Base-by-base conservation (phyloP, 176 grass and related monocot species). In the Carex scoparia region DNA sequence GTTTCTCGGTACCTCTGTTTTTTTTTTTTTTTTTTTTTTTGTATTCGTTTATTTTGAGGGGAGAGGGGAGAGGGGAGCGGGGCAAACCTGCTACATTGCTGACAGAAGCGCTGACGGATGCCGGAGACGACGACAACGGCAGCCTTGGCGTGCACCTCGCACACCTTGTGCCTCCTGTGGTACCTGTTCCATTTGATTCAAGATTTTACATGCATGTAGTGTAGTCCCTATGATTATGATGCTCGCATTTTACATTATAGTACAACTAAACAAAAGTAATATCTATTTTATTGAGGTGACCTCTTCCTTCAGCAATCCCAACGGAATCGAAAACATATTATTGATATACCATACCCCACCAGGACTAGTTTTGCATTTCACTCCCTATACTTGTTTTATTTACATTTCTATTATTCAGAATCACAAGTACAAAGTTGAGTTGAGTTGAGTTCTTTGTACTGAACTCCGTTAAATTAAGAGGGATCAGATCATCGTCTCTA, bases 81-180 rank as follows among this genome's bases (percentile, higher is more conserved):
- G 72, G 46, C 19, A 68, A 74, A 98, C 95, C 95, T 86, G 91
- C 95, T 98, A 90, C 95, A 98, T 95, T 98, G 95, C 88, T 98
- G 95, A 86, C 95, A 98, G 89, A 98, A 98, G 89, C 95, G 89
- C 86, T 98, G 95, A 61, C 89, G 95, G 40, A 93, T 87, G n/a
- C 95, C 95, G 27, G 89, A 87, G 76, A 95, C 93, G 87, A 95
- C 53, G 23, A 95, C 95, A 46, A 92, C 91, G 54, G 86, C 60
- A 2, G 91, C 89, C 85, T 95, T 98, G 27, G 89, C 80, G 82
- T 98, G 95, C 38, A 83, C 37, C 88, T 93, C 93, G 75, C 95
- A 98, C 57, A 98, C 95, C 91, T 98, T 98, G 80, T 98, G 95
- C 86, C 95, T 86, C 69, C 87, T 84, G 87, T 95, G 69, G 88